Evolutionary conservation across 2,329 filamentous ascomycete species (phyloP), one percentile per base, ranked within the genome.

Genomic region (Ophiocordyceps camponoti-floridani): DNA sequence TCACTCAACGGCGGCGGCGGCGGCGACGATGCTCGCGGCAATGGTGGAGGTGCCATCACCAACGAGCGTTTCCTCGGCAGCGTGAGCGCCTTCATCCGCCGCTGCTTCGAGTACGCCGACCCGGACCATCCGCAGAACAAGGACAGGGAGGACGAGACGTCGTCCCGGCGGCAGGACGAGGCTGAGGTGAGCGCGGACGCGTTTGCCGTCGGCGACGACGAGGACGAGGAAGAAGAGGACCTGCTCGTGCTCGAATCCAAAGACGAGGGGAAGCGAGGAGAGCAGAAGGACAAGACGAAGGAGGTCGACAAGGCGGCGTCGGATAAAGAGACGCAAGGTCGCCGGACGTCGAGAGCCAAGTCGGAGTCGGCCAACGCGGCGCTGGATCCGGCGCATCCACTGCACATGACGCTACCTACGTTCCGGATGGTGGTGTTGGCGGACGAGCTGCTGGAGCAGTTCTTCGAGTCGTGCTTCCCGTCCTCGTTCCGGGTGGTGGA

Each of bases 341-440:
- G 31, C 9, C 31, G 31, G 6, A 68, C 69, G 28, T 78, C 77
- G 43, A 81, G 77, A 56, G 75, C 80, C 8, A 74, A 79, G 54
- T 78, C 81, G 1, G 79, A 86, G 57, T 75, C 82, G 18, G 87
- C 87, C 42, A 98, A 98, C 57, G 78, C 81, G 9, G 91, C 91
- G 1, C 73, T 98, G 4, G 88, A 98, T 58, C 91, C 91, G 3
- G 81, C 86, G 26, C 89, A 94, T 50, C 91, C 91, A 7, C 73
- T 98, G 1, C 84, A 95, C 59, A 95, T 98, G 56, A 96, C 91
- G 1, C 73, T 98, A 1, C 91, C 91, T 1, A 98, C 91, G 1
- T 98, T 98, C 72, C 82, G 91, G 51, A 98, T 98, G 91, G 87
- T 98, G 4, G 84, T 98, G 10, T 76, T 98, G 8, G 91, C 91